Evolutionary conservation across 1,284 basidiomycete genomes (phyloP).

Genomic region (Ceraceosorus bombacis): DNA sequence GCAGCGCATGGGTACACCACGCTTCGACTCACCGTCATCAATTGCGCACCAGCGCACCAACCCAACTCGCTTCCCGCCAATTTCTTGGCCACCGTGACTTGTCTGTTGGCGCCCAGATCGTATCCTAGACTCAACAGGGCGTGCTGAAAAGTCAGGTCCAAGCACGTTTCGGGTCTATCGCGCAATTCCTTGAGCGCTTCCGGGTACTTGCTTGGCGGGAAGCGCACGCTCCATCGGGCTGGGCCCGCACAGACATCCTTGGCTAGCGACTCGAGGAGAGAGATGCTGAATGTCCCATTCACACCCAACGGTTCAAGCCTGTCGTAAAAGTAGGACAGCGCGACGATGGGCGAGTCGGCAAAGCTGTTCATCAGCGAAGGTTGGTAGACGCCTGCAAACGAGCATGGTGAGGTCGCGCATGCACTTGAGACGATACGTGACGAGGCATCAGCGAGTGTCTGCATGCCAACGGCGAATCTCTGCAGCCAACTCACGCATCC

Average conservation of each 20-base stretch:
- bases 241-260: slow-evolving; percentile 30
- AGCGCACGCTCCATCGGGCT: slow-evolving; percentile 17
- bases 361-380: slow-evolving; percentile 88
- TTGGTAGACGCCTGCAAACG: slow-evolving; percentile 95
- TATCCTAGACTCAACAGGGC: slow-evolving; percentile 64
- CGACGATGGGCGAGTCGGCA: slow-evolving; percentile 49
- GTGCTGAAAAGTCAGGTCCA: slow-evolving; percentile 94
- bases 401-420: slow-evolving; percentile 73
- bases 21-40: not conserved
- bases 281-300: slow-evolving; percentile 41
- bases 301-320: slow-evolving; percentile 72
- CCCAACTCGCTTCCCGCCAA: slow-evolving; percentile 85
- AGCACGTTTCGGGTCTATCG: slow-evolving; percentile 82
- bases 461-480: not conserved
- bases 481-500: slow-evolving; percentile 64
- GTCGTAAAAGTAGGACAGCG: slow-evolving; percentile 87
- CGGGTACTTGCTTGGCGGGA: slow-evolving; percentile 34
- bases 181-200: slow-evolving; percentile 66
- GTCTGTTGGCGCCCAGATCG: slow-evolving; percentile 56
- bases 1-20: no score
- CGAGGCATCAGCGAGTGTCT: not conserved
- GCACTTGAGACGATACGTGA: slow-evolving; percentile 56
- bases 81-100: slow-evolving; percentile 59
- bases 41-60: slow-evolving; percentile 79
- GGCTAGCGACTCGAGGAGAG: slow-evolving; percentile 27